Conservation (phyloP, 2,329 filamentous ascomycete species). For the Claviceps fusiformis region DNA sequence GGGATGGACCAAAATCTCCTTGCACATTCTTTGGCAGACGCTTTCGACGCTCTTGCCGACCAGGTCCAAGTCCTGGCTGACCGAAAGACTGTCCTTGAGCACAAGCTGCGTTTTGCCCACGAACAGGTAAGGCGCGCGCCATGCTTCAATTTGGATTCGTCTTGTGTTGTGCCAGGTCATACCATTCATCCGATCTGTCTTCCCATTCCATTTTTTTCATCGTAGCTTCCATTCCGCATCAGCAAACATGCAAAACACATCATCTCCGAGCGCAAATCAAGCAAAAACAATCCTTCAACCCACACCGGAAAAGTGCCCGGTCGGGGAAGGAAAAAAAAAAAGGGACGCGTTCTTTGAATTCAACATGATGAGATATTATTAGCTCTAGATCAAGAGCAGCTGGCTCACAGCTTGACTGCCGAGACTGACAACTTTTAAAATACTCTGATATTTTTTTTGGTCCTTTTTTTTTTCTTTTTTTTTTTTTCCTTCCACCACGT, state of each 20-base stretch:
- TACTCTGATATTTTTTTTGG: constrained; percentile 8
- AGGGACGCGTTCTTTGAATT: constrained; percentile 8
- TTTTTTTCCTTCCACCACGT: constrained; percentile 6
- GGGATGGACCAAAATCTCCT: constrained; percentile 26
- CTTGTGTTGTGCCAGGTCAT: neutral
- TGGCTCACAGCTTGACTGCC: constrained; percentile 26
- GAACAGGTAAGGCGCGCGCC: constrained; percentile 41
- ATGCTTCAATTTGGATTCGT: neutral
- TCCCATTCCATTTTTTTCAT: neutral
- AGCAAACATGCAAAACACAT: neutral
- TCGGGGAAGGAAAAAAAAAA: neutral
- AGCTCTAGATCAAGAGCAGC: constrained; percentile 78
- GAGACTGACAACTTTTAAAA: constrained; percentile 44
- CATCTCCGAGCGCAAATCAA: neutral
- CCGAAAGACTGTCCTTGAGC: constrained; percentile 50
- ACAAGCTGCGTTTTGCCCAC: constrained; percentile 53
- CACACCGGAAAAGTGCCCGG: neutral
- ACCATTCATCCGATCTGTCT: no score
- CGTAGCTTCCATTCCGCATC: neutral
- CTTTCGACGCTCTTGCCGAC: constrained; percentile 50
- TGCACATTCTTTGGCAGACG: constrained; percentile 46
- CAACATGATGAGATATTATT: constrained; percentile 36
- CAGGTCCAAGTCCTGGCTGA: constrained; percentile 51
- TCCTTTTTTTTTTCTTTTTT: no score
- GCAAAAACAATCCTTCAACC: no score